phyloP scores from a whole-genome alignment of 1,284 basidiomycete species.

The Leccinum glutinopallens region DNA sequence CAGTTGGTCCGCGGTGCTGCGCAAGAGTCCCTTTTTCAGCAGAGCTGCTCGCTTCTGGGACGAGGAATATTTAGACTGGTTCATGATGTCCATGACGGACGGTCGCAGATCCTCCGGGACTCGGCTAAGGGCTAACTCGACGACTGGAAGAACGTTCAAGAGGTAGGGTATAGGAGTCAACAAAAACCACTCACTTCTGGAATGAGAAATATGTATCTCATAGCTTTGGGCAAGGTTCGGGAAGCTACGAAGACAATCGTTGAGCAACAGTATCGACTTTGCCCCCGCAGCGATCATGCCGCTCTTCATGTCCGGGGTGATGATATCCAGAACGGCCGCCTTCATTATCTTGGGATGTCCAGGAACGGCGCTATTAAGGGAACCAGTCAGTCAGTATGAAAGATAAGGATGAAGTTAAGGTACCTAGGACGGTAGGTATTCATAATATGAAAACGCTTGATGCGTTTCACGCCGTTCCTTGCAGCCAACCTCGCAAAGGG shows the following conservation, averaged over 20 bases:
- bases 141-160: slow-evolving; percentile 46
- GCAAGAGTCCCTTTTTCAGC: slow-evolving; percentile 64
- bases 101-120: slow-evolving; percentile 56
- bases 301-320: slow-evolving; percentile 64
- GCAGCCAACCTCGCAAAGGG: slow-evolving; percentile 88
- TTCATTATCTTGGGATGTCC: slow-evolving; percentile 74
- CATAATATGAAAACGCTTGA: slow-evolving; percentile 89
- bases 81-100: slow-evolving; percentile 61
- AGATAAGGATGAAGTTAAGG: slow-evolving; percentile 17
- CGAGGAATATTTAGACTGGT: slow-evolving; percentile 60
- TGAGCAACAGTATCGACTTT: slow-evolving; percentile 68
- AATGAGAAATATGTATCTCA: slow-evolving; percentile 76
- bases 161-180: slow-evolving; percentile 3
- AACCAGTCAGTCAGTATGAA: background rate
- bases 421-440: slow-evolving; percentile 71
- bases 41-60: slow-evolving; percentile 70
- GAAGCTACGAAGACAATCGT: slow-evolving; percentile 67
- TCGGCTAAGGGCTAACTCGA: slow-evolving; percentile 61
- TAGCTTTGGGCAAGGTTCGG: slow-evolving; percentile 66
- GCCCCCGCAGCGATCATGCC: slow-evolving; percentile 68
- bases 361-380: slow-evolving; percentile 49
- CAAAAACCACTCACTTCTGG: slow-evolving; percentile 52
- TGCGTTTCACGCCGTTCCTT: slow-evolving; percentile 69
- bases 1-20: slow-evolving; percentile 67
- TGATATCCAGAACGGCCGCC: slow-evolving; percentile 78